A percentile compares a stretch with the other conserved stretches of the same genome.
These are phyloP conservation scores for Calonectria crousiana DNA, from an alignment of 2,329 filamentous ascomycete species.

Conservation along the genomic window DNA sequence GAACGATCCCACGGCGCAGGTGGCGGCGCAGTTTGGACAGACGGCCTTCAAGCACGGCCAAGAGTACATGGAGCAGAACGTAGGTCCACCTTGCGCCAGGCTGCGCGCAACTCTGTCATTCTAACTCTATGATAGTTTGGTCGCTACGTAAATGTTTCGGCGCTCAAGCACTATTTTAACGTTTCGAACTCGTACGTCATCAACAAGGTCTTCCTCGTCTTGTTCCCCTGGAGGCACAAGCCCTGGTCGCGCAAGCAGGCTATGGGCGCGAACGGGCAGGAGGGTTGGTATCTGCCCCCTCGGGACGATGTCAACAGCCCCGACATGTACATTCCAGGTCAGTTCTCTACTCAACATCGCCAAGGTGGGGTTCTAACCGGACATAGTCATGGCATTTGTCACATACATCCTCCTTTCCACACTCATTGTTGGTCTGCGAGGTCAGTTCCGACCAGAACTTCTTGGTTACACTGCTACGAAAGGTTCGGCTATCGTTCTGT, in stretches of 20 bases:
- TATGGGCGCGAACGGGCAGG: constrained; percentile 75
- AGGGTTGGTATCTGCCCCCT: constrained; percentile 87
- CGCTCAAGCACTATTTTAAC: constrained; percentile 99
- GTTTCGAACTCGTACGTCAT: constrained; percentile 97
- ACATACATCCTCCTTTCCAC: constrained; percentile 97
- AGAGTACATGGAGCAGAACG: constrained; percentile 95
- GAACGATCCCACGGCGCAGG: constrained; percentile 93
- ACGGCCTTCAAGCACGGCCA: constrained; percentile 91
- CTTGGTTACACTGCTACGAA: constrained; percentile 90
- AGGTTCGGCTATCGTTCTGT: constrained; percentile 82
- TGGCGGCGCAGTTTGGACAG: constrained; percentile 94
- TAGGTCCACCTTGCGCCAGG: constrained; percentile 57
- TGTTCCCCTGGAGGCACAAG: constrained; percentile 98
- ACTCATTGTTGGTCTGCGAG: constrained; percentile 87
- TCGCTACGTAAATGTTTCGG: constrained; percentile 89
- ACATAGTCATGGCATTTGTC: constrained; percentile 88
- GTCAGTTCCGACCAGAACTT: constrained; percentile 93
- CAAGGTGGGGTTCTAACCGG: constrained; percentile 35
- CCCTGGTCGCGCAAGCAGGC: constrained; percentile 95
- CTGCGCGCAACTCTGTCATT: not conserved
- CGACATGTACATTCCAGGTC: constrained; percentile 95
- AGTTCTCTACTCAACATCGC: constrained; percentile 28
- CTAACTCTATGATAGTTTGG: constrained; percentile 58
- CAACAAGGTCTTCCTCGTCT: constrained; percentile 91
- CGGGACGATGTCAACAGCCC: constrained; percentile 97